These are phyloP conservation scores for Syzygium jambos DNA, from an alignment of 345 rosid species.

Conservation along the genomic window DNA sequence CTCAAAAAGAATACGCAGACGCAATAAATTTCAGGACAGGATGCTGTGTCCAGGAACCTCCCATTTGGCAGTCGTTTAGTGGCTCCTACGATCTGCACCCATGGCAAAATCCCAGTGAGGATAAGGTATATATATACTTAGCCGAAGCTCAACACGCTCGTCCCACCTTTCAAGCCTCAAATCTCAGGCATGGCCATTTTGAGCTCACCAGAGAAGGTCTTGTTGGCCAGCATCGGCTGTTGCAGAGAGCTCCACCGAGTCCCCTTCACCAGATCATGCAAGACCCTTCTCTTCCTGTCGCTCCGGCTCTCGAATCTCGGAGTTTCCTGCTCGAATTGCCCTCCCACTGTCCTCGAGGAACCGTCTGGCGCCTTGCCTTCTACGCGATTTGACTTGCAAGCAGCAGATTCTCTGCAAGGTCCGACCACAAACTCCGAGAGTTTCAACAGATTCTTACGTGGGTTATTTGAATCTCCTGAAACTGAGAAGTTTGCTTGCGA, in stretches of 20 bases:
- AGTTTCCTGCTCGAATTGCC: constrained; percentile 25
- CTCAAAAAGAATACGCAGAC: not conserved
- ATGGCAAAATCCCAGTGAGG: constrained; percentile 1
- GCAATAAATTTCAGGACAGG: no score
- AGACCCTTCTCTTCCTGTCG: constrained; percentile 13
- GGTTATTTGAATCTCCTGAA: constrained; percentile 33
- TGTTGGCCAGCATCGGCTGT: constrained; percentile 18
- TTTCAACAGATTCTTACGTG: constrained; percentile 32
- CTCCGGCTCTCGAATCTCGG: constrained; percentile 16
- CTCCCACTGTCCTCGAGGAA: constrained; percentile 43
- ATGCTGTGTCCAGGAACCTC: not conserved
- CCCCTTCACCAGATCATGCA: constrained; percentile 16
- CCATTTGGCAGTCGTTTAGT: not conserved
- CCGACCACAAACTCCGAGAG: constrained; percentile 12
- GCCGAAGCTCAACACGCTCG: not conserved
- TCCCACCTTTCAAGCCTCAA: not conserved
- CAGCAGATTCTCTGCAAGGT: not conserved
- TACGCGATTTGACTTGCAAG: not conserved
- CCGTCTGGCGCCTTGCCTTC: constrained; percentile 16
- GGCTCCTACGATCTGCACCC: not conserved
- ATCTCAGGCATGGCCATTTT: constrained; percentile 33
- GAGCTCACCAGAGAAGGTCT: constrained; percentile 28
- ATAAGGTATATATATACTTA: constrained; percentile 7
- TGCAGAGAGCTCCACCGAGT: constrained; percentile 1
- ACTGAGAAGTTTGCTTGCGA: constrained; percentile 32